A percentile compares a stretch with the other conserved stretches of the same genome.
Evolutionary conservation across 495 filamentous ascomycete genomes (phyloP).

Genomic region (Lepidopterella palustris): DNA sequence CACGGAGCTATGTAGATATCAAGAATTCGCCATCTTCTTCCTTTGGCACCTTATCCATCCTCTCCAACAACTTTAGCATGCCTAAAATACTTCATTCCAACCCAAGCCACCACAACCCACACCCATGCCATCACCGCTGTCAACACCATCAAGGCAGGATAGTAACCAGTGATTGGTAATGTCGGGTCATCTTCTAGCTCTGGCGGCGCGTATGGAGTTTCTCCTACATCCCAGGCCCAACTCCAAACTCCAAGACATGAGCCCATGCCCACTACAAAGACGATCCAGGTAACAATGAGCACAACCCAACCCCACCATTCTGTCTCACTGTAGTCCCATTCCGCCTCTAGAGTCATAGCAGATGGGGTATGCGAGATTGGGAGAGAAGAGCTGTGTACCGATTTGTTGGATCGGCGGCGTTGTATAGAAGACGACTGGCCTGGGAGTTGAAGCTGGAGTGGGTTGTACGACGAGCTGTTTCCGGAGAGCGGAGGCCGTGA

Average conservation of each 20-base stretch:
- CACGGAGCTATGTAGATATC: no score
- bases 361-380: constrained; percentile 41
- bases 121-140: constrained; percentile 98
- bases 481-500: constrained; percentile 22
- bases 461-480: constrained; percentile 13
- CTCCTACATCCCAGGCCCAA: constrained; percentile 99
- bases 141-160: constrained; percentile 86
- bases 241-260: constrained; percentile 96
- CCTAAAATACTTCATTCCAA: constrained; percentile 98
- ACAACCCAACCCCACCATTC: constrained; percentile 97
- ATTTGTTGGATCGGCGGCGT: constrained; percentile 32
- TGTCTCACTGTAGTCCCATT: constrained; percentile 86
- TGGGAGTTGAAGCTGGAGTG: constrained; percentile 16
- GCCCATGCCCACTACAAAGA: constrained; percentile 93
- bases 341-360: constrained; percentile 44
- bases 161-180: constrained; percentile 91
- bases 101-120: constrained; percentile 94
- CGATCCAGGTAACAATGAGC: constrained; percentile 79
- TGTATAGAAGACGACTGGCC: constrained; percentile 38
- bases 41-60: constrained; percentile 20
- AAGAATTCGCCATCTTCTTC: background rate
- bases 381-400: constrained; percentile 29
- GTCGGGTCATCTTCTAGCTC: constrained; percentile 91
- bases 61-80: constrained; percentile 74
- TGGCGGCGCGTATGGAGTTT: constrained; percentile 86